Conservation (phyloP, 73 alveolate genomes). For the Uronychia binucleata region DNA sequence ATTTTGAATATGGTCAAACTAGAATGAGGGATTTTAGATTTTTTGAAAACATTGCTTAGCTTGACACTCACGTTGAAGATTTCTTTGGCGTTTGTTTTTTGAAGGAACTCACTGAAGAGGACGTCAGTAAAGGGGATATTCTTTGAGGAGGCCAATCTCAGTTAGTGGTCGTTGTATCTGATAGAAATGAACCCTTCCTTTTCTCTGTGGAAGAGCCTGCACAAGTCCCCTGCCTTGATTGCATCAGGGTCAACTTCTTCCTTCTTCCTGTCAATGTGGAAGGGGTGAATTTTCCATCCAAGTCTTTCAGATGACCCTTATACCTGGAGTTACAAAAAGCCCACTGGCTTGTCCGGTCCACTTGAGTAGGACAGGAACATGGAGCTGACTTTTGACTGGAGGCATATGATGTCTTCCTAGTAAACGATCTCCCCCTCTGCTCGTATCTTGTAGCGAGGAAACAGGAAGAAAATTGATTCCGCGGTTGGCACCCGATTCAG, state of each 20-base stretch:
- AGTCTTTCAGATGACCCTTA: not conserved
- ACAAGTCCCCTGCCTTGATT: conserved; percentile 2
- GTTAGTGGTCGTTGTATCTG: not conserved
- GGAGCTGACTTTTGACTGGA: not conserved
- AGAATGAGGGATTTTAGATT: conserved; percentile 10
- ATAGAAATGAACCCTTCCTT: conserved; percentile 12
- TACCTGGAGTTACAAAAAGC: too few species aligned
- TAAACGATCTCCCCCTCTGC: not conserved
- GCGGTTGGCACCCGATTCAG: not conserved
- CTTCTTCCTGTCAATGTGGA: not conserved
- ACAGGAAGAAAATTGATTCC: not conserved
- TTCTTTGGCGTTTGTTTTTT: not conserved
- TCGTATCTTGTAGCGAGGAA: not conserved
- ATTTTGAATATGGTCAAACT: not conserved
- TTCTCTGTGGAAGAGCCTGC: conserved; percentile 13
- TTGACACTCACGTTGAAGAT: not conserved
- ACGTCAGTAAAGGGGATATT: not conserved
- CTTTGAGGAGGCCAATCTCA: not conserved
- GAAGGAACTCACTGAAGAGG: not conserved
- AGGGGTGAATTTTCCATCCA: conserved; percentile 12
- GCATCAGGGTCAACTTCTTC: not conserved
- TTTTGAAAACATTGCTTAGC: not conserved
- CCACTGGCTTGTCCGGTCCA: too few species aligned
- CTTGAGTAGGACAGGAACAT: not conserved
- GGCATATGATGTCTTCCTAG: not conserved